Conservation (phyloP, 2,329 filamentous ascomycete species). For the Colletotrichum abscissum region DNA sequence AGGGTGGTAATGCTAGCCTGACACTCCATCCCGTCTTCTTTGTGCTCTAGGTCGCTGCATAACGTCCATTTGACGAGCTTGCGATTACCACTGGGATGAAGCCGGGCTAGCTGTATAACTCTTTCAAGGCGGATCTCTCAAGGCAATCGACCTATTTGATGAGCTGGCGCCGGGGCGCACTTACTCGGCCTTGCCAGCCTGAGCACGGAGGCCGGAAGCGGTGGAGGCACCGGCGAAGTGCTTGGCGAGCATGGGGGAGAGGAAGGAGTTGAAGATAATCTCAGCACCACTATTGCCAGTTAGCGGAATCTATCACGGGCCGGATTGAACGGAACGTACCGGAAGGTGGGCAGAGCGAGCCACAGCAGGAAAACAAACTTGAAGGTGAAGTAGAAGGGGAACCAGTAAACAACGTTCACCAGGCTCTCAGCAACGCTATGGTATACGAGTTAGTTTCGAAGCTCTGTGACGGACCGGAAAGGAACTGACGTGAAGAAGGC, state of each 20-base stretch:
- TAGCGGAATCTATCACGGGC: conserved; percentile 26
- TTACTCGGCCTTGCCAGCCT: conserved; percentile 83
- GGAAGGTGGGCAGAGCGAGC: conserved; percentile 95
- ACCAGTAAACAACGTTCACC: conserved; percentile 90
- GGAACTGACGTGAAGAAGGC: conserved; percentile 76
- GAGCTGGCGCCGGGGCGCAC: conserved; percentile 30
- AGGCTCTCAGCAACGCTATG: conserved; percentile 80
- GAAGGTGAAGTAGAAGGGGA: conserved; percentile 99
- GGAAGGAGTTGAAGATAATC: conserved; percentile 95
- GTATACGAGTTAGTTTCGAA: conserved; percentile 20
- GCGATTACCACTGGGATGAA: conserved; percentile 18
- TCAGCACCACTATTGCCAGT: conserved; percentile 81
- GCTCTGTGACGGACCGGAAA: conserved; percentile 14
- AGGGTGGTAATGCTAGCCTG: conserved; percentile 16
- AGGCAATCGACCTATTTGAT: conserved; percentile 31
- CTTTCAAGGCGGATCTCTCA: conserved; percentile 29
- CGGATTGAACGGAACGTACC: conserved; percentile 68
- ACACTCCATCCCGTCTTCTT: conserved; percentile 18
- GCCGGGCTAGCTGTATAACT: conserved; percentile 28
- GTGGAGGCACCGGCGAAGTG: conserved; percentile 84
- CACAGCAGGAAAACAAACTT: conserved; percentile 98
- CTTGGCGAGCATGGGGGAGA: conserved; percentile 90
- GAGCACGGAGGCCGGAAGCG: conserved; percentile 87
- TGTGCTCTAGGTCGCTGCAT: conserved; percentile 22
- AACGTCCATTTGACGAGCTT: conserved; percentile 28